These are phyloP conservation scores for Verticillium isaacii DNA, from an alignment of 2,329 filamentous ascomycete genomes.

Conservation along the genomic window DNA sequence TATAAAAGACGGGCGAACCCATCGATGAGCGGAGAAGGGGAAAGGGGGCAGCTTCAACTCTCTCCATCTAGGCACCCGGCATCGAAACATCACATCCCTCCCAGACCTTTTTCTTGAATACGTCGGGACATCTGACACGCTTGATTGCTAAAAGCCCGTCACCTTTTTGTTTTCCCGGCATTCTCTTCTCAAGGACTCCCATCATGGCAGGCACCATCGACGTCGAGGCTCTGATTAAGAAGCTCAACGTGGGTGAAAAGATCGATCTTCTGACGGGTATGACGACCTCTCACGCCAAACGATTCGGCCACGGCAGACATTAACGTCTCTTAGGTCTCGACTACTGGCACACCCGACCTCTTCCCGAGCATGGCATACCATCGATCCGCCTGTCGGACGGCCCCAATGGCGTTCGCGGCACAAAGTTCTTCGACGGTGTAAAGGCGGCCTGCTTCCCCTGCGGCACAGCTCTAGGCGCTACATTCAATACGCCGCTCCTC, in stretches of 20 bases:
- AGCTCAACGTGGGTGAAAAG: slow-evolving; percentile 48
- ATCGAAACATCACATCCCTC: too few species aligned
- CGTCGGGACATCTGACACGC: too few species aligned
- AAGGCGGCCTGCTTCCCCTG: slow-evolving; percentile 57
- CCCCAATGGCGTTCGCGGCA: slow-evolving; percentile 31
- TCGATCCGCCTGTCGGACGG: slow-evolving; percentile 61
- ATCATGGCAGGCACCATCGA: slow-evolving; percentile 38
- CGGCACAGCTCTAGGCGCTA: slow-evolving; percentile 52
- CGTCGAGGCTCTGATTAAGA: slow-evolving; percentile 48
- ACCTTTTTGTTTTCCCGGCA: too few species aligned
- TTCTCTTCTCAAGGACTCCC: neutral
- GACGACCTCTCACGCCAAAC: neutral
- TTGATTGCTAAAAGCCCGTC: too few species aligned
- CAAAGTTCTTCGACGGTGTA: slow-evolving; percentile 62
- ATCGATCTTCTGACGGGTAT: slow-evolving; percentile 46
- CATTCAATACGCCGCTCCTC: slow-evolving; percentile 51
- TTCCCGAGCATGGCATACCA: slow-evolving; percentile 57
- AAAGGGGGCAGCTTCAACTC: too few species aligned
- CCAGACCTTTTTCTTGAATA: too few species aligned
- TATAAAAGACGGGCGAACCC: too few species aligned
- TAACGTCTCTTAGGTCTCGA: slow-evolving; percentile 45
- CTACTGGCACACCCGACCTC: slow-evolving; percentile 63
- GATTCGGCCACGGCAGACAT: neutral
- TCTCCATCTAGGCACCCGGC: too few species aligned
- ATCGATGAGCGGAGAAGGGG: too few species aligned